Percentiles rank a stretch among this genome's conserved stretches.
Evolutionary conservation across 805 yeast species (phyloP).

Genomic region (Brettanomyces sp.): DNA sequence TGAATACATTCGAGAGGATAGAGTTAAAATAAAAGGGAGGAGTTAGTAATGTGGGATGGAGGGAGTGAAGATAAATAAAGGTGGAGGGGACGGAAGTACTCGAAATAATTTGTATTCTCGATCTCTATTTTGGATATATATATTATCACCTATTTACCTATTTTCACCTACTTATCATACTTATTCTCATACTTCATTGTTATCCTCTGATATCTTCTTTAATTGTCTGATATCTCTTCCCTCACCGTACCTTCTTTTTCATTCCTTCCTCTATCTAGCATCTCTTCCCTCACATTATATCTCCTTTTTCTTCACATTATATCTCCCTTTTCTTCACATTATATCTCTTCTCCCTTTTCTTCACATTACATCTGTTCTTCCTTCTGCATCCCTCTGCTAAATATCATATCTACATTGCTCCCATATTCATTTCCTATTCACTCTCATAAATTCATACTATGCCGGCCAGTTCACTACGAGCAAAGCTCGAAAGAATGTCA

Average conservation of each 20-base stretch:
- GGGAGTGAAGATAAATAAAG: not conserved
- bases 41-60: not conserved
- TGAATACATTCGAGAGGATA: too few relatives aligned
- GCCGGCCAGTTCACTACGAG: slow-evolving; percentile 1
- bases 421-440: too few relatives aligned
- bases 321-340: too few relatives aligned
- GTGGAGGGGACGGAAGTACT: too few relatives aligned
- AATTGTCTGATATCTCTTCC: not conserved
- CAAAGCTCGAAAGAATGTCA: not conserved
- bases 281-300: too few relatives aligned
- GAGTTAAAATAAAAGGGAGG: not conserved
- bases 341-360: too few relatives aligned
- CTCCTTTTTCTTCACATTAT: too few relatives aligned
- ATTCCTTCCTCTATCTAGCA: not conserved
- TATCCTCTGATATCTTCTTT: not conserved
- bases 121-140: not conserved
- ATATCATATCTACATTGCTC: too few relatives aligned
- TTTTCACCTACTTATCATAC: not conserved
- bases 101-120: not conserved
- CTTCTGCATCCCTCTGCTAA: too few relatives aligned
- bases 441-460: not conserved
- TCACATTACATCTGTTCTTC: not conserved
- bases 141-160: not conserved
- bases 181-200: not conserved
- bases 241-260: not conserved